These are phyloP conservation scores for Bullera alba DNA, from an alignment of 768 basidiomycete species.

Conservation along the genomic window DNA sequence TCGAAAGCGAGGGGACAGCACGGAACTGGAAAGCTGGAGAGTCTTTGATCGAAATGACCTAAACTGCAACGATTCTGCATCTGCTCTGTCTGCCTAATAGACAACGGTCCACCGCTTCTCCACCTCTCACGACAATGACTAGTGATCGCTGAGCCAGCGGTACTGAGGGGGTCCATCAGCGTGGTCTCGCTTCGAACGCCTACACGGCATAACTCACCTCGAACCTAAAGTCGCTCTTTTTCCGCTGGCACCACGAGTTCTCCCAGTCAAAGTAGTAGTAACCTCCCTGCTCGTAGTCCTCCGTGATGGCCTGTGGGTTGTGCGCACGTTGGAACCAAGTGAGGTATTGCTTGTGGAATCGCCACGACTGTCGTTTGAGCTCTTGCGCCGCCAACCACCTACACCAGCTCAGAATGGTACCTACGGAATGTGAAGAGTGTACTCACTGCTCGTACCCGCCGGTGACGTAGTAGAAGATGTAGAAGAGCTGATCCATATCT, in stretches of 20 bases:
- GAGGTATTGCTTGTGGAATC: constrained; percentile 97
- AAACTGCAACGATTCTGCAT: no score
- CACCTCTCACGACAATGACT: no score
- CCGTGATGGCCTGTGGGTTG: constrained; percentile 96
- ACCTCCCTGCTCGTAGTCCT: constrained; percentile 98
- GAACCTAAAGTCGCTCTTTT: constrained; percentile 93
- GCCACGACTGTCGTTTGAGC: constrained; percentile 94
- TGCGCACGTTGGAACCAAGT: constrained; percentile 99
- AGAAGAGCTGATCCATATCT: constrained; percentile 95
- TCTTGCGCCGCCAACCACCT: constrained; percentile 95
- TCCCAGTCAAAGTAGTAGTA: constrained; percentile 99
- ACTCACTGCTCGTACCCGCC: constrained; percentile 96
- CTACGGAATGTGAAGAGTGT: not conserved
- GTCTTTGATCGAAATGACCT: no score
- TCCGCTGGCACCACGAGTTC: constrained; percentile 94
- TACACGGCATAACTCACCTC: no score
- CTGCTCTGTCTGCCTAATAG: no score
- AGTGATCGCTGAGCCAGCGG: no score
- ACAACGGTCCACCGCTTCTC: no score
- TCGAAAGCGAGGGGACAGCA: no score
- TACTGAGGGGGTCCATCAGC: not conserved
- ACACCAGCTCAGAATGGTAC: not conserved
- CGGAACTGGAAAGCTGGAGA: no score
- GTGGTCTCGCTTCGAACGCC: no score
- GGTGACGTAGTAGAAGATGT: constrained; percentile 95